Evolutionary conservation across 1,284 basidiomycete genomes (phyloP).

Genomic region (Apiotrichum sp.): DNA sequence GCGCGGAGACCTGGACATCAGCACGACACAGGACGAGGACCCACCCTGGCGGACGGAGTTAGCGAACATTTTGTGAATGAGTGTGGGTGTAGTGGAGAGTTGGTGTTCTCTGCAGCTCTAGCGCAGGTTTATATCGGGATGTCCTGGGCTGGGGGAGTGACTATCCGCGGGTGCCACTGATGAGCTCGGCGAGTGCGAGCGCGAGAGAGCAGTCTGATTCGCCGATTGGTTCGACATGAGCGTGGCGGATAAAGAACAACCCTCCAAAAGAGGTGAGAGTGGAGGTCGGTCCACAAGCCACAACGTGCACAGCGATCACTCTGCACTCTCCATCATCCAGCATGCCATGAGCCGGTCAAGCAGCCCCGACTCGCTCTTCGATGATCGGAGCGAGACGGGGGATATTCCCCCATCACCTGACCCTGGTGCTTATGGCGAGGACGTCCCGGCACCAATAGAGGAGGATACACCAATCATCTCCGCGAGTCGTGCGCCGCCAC

Average conservation of each 20-base stretch:
- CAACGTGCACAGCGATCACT: no score
- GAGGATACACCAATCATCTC: background rate
- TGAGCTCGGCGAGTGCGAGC: no score
- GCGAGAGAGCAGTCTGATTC: no score
- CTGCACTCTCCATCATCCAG: no score
- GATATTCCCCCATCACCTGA: background rate
- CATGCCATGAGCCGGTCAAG: background rate
- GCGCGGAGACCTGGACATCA: slow-evolving; percentile 37
- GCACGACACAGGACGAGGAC: background rate
- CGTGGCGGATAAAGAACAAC: background rate
- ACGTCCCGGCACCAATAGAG: background rate
- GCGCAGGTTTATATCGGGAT: no score
- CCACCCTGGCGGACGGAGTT: slow-evolving; percentile 37
- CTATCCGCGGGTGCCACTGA: no score
- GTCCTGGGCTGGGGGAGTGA: no score
- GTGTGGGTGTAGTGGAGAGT: slow-evolving; percentile 1
- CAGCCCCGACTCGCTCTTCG: slow-evolving; percentile 8
- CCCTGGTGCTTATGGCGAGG: background rate
- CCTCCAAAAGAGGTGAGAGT: no score
- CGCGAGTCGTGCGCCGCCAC: slow-evolving; percentile 3
- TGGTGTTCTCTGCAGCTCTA: background rate
- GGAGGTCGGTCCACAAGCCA: no score
- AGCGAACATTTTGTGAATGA: slow-evolving; percentile 29
- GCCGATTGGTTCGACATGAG: no score
- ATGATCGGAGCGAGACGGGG: background rate